phyloP scores from a whole-genome alignment of 2,329 filamentous ascomycete genomes.

The Apiospora kogelbergensis region DNA sequence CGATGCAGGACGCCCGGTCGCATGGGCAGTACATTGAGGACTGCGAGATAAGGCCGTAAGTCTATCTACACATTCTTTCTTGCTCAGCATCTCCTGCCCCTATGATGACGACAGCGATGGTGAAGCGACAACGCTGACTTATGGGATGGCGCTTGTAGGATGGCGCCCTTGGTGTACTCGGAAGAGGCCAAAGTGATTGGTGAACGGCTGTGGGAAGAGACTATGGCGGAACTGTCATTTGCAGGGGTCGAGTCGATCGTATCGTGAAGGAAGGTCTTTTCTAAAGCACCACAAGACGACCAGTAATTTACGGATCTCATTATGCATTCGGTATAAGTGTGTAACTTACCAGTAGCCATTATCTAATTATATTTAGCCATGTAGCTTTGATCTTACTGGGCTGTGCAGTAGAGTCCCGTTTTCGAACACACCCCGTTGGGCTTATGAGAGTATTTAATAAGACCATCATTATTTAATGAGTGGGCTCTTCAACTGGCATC shows the following conservation, averaged over 20 bases:
- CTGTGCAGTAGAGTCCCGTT: too few species aligned
- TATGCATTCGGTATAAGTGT: background rate
- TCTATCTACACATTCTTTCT: too few species aligned
- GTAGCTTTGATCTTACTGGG: too few species aligned
- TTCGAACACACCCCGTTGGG: too few species aligned
- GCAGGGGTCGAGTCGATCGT: slow-evolving; percentile 13
- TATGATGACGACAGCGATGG: background rate
- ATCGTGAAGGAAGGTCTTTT: background rate
- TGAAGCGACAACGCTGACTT: background rate
- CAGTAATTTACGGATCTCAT: background rate
- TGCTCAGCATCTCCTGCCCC: too few species aligned
- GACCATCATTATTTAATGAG: too few species aligned
- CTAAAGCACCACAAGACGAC: background rate
- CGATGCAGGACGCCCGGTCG: slow-evolving; percentile 16
- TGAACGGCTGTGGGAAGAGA: slow-evolving; percentile 24
- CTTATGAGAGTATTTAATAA: too few species aligned
- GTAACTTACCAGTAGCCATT: too few species aligned
- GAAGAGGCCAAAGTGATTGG: slow-evolving; percentile 17
- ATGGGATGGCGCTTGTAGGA: slow-evolving; percentile 12
- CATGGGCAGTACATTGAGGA: slow-evolving; percentile 22
- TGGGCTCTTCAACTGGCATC: too few species aligned
- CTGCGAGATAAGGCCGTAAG: slow-evolving; percentile 18
- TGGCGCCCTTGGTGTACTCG: slow-evolving; percentile 21
- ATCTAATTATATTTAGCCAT: too few species aligned
- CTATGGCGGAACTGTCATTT: slow-evolving; percentile 24